Percentiles rank a stretch among this genome's conserved stretches.
Conservation (phyloP, 1,139 yeast genomes). For the Trichomonascaceae sp. region DNA sequence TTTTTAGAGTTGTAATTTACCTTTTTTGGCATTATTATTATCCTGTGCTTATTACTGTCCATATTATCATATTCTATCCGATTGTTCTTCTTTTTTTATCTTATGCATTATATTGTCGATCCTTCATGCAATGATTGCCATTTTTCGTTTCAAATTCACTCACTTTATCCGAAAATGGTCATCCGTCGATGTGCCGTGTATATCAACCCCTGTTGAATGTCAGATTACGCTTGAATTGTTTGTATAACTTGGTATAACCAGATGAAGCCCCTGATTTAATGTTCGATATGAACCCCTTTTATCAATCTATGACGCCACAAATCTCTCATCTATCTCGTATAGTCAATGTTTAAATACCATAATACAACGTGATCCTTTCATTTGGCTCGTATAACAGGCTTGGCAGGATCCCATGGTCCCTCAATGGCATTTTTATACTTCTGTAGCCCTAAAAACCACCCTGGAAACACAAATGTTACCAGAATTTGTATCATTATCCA, state of each 20-base stretch:
- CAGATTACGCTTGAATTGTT: no score
- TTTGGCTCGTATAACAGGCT: constrained; percentile 37
- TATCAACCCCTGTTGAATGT: neutral
- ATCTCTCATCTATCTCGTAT: neutral
- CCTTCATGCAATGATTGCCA: neutral
- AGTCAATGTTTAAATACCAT: neutral
- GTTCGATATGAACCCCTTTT: no score
- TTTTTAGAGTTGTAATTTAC: no score
- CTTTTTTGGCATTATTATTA: neutral
- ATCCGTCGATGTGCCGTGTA: neutral
- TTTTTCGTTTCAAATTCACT: neutral
- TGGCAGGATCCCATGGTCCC: constrained; percentile 94
- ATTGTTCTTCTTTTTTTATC: neutral
- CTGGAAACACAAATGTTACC: constrained; percentile 57
- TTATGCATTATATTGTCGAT: neutral
- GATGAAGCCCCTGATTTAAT: neutral
- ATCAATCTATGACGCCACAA: no score
- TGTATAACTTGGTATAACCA: neutral
- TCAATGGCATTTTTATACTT: constrained; percentile 80
- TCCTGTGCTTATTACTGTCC: neutral
- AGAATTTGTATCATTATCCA: constrained; percentile 48
- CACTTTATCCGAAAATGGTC: neutral
- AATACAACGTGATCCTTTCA: no score
- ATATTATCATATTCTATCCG: neutral
- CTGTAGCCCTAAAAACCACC: constrained; percentile 64